Evolutionary conservation across 2,329 filamentous ascomycete genomes (phyloP).

Genomic region (Penicillium thymicola): DNA sequence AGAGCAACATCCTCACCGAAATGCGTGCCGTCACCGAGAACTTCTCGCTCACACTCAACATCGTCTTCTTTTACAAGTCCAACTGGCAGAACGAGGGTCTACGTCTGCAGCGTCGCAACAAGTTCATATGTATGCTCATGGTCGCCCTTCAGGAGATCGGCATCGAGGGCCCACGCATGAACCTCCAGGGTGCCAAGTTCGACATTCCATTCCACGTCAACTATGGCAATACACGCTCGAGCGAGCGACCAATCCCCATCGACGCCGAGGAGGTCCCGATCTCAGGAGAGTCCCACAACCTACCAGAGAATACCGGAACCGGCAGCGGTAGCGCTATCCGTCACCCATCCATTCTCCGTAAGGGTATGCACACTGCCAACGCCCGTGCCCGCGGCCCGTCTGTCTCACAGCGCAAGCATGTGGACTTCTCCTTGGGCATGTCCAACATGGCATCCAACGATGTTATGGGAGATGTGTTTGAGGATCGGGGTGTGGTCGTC

Average conservation of each 20-base stretch:
- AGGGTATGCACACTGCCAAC: conserved; percentile 42
- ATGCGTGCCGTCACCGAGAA: conserved; percentile 75
- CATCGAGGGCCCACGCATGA: conserved; percentile 77
- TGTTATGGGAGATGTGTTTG: conserved; percentile 63
- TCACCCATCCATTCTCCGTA: conserved; percentile 56
- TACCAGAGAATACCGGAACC: conserved; percentile 32
- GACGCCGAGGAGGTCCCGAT: conserved; percentile 32
- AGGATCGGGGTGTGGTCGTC: conserved; percentile 50
- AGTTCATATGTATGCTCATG: conserved; percentile 91
- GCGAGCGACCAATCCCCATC: conserved; percentile 43
- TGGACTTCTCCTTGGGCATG: conserved; percentile 71
- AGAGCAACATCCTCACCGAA: conserved; percentile 81
- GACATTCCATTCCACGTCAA: conserved; percentile 65
- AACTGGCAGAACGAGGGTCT: conserved; percentile 95
- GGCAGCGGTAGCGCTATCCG: conserved; percentile 26
- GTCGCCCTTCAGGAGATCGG: conserved; percentile 76
- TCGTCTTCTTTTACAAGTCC: conserved; percentile 96
- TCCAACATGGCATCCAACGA: conserved; percentile 56
- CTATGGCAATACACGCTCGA: conserved; percentile 47
- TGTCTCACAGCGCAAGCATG: conserved; percentile 58
- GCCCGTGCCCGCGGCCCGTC: conserved; percentile 56
- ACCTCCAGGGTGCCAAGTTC: conserved; percentile 64
- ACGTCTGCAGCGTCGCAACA: conserved; percentile 85
- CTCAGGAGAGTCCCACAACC: conserved; percentile 15
- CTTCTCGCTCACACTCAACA: conserved; percentile 81